Conservation (phyloP, 768 basidiomycete genomes). For the Phaeotremella fagi region DNA sequence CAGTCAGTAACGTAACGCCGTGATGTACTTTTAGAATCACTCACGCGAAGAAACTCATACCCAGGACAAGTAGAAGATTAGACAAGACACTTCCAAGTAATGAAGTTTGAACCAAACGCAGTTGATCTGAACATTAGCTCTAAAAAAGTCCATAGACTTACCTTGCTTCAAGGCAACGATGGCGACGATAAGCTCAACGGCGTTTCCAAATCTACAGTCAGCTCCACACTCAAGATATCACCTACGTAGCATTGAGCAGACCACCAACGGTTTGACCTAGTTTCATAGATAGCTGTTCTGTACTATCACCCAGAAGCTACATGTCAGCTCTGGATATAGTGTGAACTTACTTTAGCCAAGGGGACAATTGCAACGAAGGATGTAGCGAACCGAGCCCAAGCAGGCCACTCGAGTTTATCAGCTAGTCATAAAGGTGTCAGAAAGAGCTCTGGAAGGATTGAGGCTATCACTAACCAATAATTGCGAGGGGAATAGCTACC, state of each 20-base stretch:
- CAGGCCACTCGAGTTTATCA: constrained; percentile 40
- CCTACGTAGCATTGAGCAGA: constrained; percentile 65
- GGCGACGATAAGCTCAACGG: constrained; percentile 82
- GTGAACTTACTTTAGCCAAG: constrained; percentile 65
- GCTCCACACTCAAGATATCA: not conserved
- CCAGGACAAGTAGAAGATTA: constrained; percentile 82
- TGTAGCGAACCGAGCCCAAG: constrained; percentile 59
- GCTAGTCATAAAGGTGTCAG: constrained; percentile 19
- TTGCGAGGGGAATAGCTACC: constrained; percentile 70
- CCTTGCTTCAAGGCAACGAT: constrained; percentile 76
- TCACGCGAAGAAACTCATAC: constrained; percentile 77
- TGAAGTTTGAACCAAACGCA: constrained; percentile 87
- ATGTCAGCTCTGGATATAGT: not conserved
- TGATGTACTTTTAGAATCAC: constrained; percentile 51
- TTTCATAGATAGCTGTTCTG: constrained; percentile 52
- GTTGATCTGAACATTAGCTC: constrained; percentile 55
- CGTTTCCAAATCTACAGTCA: constrained; percentile 40
- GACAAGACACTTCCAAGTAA: constrained; percentile 88
- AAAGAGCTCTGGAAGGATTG: not conserved
- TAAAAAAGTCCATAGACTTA: constrained; percentile 36
- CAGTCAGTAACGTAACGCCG: not conserved
- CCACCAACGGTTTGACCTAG: constrained; percentile 82
- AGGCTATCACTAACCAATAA: constrained; percentile 62
- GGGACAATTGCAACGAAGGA: constrained; percentile 81
- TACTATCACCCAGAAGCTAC: constrained; percentile 45